phyloP scores from a whole-genome alignment of 2,329 filamentous ascomycete species.

The Huntiella decipiens region DNA sequence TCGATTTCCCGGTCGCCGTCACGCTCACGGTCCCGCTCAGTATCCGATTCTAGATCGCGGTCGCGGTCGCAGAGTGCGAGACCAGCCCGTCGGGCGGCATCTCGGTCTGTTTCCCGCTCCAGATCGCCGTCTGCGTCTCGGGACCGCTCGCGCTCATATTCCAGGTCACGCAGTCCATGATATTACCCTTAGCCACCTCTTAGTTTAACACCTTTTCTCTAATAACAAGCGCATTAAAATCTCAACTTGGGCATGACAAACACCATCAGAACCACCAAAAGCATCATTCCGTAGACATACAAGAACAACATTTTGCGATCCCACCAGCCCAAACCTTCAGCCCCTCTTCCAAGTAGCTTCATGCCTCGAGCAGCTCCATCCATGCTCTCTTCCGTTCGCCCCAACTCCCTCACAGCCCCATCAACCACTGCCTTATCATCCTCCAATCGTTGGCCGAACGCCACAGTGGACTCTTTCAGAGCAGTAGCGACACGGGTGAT shows the following conservation, averaged over 20 bases:
- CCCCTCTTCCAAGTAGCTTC: slow-evolving; percentile 59
- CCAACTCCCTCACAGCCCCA: slow-evolving; percentile 54
- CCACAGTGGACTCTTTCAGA: slow-evolving; percentile 55
- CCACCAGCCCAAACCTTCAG: slow-evolving; percentile 76
- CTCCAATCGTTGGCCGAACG: slow-evolving; percentile 54
- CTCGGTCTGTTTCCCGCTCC: not conserved
- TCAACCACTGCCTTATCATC: slow-evolving; percentile 51
- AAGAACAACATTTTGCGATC: slow-evolving; percentile 67
- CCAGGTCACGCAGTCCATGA: not conserved
- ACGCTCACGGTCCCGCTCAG: slow-evolving; percentile 1
- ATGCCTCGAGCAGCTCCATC: slow-evolving; percentile 58
- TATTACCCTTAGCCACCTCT: not conserved
- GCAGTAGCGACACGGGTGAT: slow-evolving; percentile 64
- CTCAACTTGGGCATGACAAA: slow-evolving; percentile 76
- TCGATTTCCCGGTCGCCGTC: slow-evolving; percentile 5
- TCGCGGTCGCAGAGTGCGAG: slow-evolving; percentile 1
- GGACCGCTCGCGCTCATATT: not conserved
- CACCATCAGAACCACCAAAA: slow-evolving; percentile 60
- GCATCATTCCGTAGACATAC: slow-evolving; percentile 65
- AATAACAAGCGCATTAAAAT: slow-evolving; percentile 32
- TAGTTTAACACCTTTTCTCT: not conserved
- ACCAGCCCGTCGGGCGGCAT: not conserved
- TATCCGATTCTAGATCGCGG: not conserved
- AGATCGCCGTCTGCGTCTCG: not conserved
- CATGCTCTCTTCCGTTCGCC: slow-evolving; percentile 58